Evolutionary conservation across 495 filamentous ascomycete species (phyloP).

Genomic region (Cetradonia linearis): DNA sequence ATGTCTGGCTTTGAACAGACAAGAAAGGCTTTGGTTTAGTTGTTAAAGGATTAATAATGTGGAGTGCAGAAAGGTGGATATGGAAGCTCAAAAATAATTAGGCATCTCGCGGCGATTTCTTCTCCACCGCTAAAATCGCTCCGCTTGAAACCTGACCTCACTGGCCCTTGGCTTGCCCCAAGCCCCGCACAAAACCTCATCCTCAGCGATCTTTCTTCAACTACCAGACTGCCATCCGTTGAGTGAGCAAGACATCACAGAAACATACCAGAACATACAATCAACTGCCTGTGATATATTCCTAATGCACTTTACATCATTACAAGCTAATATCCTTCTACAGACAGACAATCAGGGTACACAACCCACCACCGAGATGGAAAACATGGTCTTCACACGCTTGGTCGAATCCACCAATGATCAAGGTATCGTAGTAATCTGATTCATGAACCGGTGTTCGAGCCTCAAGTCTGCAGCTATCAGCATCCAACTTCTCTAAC

Average conservation of each 20-base stretch:
- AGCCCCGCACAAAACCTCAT: not conserved
- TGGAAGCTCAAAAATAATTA: constrained; percentile 5
- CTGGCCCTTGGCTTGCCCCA: not conserved
- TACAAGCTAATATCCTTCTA: not conserved
- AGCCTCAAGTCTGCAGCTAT: constrained; percentile 24
- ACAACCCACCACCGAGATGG: not conserved
- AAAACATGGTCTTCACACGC: constrained; percentile 12
- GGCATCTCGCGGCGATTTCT: not conserved
- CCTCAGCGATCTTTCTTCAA: not conserved
- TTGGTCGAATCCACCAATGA: constrained; percentile 12
- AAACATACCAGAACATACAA: not conserved
- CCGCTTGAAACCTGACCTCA: not conserved
- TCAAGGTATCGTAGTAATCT: constrained; percentile 21
- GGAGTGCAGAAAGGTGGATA: not conserved
- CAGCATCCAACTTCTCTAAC: constrained; percentile 25
- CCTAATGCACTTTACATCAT: too few relatives aligned
- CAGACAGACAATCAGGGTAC: constrained; percentile 1
- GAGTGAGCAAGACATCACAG: not conserved
- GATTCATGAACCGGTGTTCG: constrained; percentile 62
- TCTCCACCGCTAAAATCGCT: not conserved
- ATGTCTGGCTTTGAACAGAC: not conserved
- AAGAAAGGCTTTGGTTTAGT: too few relatives aligned
- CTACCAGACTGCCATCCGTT: not conserved
- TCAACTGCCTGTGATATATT: too few relatives aligned
- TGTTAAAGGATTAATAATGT: not conserved